A percentile compares a stretch with the other conserved stretches of the same genome.
Conservation (phyloP, 257 asterid species). For the Thymus quinquecostatus region DNA sequence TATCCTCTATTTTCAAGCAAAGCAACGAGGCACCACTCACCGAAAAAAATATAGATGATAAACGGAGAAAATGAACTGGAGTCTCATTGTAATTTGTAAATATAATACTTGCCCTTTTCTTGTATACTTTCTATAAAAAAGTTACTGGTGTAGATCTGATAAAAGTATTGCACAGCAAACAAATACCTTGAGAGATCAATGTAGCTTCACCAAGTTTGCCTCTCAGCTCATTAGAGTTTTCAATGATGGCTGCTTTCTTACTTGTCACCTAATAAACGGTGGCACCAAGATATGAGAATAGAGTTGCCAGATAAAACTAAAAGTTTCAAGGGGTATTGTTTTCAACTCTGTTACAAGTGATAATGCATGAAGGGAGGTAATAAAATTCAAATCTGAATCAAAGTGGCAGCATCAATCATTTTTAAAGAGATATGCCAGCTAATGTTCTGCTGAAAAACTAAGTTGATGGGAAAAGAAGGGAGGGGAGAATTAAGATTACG, state of each 20-base stretch:
- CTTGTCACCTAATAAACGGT: slow-evolving; percentile 68
- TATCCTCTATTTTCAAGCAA: slow-evolving; percentile 9
- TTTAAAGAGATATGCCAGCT: slow-evolving; percentile 1
- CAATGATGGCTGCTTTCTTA: slow-evolving; percentile 89
- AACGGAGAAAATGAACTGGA: neutral
- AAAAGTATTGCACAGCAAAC: slow-evolving; percentile 29
- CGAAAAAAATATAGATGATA: neutral
- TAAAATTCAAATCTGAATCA: slow-evolving; percentile 15
- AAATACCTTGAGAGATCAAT: slow-evolving; percentile 70
- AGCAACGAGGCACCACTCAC: slow-evolving; percentile 8
- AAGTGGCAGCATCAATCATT: slow-evolving; percentile 12
- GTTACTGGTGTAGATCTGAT: slow-evolving; percentile 1
- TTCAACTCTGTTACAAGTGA: slow-evolving; percentile 15
- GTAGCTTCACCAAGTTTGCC: slow-evolving; percentile 78
- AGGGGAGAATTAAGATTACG: slow-evolving; percentile 1
- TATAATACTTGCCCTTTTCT: neutral
- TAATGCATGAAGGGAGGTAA: slow-evolving; percentile 21
- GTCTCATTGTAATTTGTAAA: neutral
- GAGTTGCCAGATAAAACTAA: slow-evolving; percentile 18
- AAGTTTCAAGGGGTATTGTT: neutral
- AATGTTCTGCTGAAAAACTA: neutral
- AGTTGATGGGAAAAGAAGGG: slow-evolving; percentile 1
- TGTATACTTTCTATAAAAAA: neutral
- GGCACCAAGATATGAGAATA: slow-evolving; percentile 25
- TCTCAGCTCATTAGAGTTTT: slow-evolving; percentile 65